phyloP scores from a whole-genome alignment of 768 basidiomycete genomes.

The Pisolithus marmoratus region DNA sequence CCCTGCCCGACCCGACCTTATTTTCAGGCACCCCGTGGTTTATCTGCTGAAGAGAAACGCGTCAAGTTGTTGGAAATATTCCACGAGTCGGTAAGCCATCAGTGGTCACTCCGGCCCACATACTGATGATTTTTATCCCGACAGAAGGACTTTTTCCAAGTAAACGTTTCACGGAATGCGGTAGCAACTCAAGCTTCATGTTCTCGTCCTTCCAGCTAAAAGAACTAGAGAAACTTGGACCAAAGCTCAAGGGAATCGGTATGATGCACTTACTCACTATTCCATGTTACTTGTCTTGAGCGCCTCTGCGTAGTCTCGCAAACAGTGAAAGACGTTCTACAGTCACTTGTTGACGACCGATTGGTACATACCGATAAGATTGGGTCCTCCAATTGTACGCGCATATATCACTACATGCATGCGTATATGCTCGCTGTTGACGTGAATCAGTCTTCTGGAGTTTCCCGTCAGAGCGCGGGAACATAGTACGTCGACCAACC shows the following conservation, averaged over 20 bases:
- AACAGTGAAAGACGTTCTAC: constrained; percentile 86
- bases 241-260: constrained; percentile 92
- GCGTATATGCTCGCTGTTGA: constrained; percentile 18
- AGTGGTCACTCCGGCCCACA: neutral
- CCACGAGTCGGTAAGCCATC: constrained; percentile 66
- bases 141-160: constrained; percentile 83
- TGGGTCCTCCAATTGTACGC: constrained; percentile 87
- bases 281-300: neutral
- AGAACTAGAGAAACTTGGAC: constrained; percentile 85
- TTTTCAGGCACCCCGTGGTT: constrained; percentile 67
- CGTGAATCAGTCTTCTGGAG: constrained; percentile 79
- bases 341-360: constrained; percentile 81
- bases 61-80: constrained; percentile 87
- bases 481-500: constrained; percentile 43
- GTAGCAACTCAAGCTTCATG: neutral
- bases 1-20: constrained; percentile 2
- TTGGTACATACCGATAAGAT: constrained; percentile 89
- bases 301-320: constrained; percentile 59
- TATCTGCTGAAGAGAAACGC: constrained; percentile 88
- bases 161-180: neutral
- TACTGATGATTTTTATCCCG: constrained; percentile 1
- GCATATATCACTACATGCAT: constrained; percentile 3
- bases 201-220: constrained; percentile 51
- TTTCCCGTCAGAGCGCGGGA: constrained; percentile 85
- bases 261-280: constrained; percentile 9